These are phyloP conservation scores for Xylaria polymorpha DNA, from an alignment of 2,329 filamentous ascomycete species.

Conservation along the genomic window DNA sequence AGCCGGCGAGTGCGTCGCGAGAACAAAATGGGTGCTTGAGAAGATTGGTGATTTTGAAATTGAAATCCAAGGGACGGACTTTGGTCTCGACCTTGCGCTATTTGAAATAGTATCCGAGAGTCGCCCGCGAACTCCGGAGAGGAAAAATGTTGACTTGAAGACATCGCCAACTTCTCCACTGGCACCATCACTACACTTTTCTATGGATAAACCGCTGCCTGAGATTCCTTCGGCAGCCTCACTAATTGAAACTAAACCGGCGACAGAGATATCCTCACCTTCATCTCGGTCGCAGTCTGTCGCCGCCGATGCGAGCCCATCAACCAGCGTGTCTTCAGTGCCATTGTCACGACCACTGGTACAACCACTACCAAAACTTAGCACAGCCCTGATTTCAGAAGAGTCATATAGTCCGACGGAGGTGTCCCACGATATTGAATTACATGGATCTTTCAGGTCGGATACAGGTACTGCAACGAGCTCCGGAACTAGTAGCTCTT, in stretches of 20 bases:
- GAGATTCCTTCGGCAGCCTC: conserved; percentile 62
- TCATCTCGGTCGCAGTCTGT: conserved; percentile 59
- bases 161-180: conserved; percentile 46
- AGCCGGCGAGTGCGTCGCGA: conserved; percentile 90
- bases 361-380: conserved; percentile 68
- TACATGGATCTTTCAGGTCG: conserved; percentile 65
- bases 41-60: conserved; percentile 92
- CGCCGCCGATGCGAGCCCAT: conserved; percentile 55
- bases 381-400: conserved; percentile 60
- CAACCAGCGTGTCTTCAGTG: conserved; percentile 59
- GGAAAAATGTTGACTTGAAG: conserved; percentile 54
- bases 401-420: conserved; percentile 64
- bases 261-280: conserved; percentile 49
- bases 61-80: conserved; percentile 70
- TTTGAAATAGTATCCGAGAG: conserved; percentile 57
- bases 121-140: conserved; percentile 51
- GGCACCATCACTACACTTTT: conserved; percentile 51
- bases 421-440: conserved; percentile 62
- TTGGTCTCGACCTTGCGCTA: conserved; percentile 67
- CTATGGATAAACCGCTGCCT: conserved; percentile 75
- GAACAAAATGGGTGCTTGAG: conserved; percentile 86
- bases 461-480: conserved; percentile 81
- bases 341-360: conserved; percentile 62
- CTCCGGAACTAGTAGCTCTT: conserved; percentile 82
- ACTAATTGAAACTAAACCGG: conserved; percentile 38